Conservation (phyloP, 2,329 filamentous ascomycete species). For the Thielaviopsis ethacetica region DNA sequence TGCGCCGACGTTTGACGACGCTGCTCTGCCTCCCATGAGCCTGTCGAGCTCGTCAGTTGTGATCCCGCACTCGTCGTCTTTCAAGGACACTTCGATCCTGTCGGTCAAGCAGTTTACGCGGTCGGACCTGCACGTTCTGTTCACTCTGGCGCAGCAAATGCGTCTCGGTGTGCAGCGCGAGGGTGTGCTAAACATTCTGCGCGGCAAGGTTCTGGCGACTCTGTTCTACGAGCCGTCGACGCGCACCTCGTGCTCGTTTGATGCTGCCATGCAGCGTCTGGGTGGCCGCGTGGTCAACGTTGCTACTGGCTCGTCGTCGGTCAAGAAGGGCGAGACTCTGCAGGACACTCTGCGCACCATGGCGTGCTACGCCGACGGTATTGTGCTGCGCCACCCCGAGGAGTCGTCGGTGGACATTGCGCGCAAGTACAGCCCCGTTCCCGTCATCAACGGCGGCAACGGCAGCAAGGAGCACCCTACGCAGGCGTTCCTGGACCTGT, state of each 20-base stretch:
- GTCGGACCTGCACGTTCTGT: conserved; percentile 77
- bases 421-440: conserved; percentile 73
- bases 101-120: conserved; percentile 85
- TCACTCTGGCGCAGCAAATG: conserved; percentile 97
- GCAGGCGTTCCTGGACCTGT: conserved; percentile 92
- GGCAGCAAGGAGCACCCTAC: conserved; percentile 93
- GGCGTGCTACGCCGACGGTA: conserved; percentile 83
- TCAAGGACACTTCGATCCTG: conserved; percentile 79
- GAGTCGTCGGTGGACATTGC: conserved; percentile 67
- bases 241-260: conserved; percentile 86
- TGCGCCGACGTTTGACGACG: conserved; percentile 6
- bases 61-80: conserved; percentile 35
- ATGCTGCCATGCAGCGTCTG: conserved; percentile 95
- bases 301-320: conserved; percentile 69
- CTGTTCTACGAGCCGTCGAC: conserved; percentile 98
- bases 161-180: conserved; percentile 84
- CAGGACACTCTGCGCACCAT: conserved; percentile 89
- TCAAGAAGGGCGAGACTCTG: conserved; percentile 84
- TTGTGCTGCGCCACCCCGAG: conserved; percentile 88
- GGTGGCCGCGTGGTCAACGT: conserved; percentile 75
- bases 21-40: conserved; percentile 5
- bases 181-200: conserved; percentile 73
- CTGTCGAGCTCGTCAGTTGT: conserved; percentile 5
- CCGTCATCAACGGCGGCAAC: conserved; percentile 94
- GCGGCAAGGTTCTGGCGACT: conserved; percentile 71